These are phyloP conservation scores for Cercospora brassicicola DNA, from an alignment of 2,329 filamentous ascomycete genomes.

Conservation along the genomic window DNA sequence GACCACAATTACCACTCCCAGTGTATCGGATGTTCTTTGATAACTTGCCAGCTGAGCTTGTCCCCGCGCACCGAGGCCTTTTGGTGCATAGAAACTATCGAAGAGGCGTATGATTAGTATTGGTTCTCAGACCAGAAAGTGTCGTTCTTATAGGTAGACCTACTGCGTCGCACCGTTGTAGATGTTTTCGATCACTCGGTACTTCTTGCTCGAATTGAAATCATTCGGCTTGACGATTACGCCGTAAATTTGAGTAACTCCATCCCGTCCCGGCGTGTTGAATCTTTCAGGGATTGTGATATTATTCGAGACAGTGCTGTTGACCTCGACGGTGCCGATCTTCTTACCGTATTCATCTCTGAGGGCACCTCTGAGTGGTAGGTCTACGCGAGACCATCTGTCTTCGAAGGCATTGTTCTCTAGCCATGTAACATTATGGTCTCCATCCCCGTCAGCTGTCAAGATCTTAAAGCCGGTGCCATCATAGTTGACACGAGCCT, in stretches of 20 bases:
- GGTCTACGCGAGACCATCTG: slow-evolving; percentile 4
- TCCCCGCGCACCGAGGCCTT: neutral
- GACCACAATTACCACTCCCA: slow-evolving; percentile 8
- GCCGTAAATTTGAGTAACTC: slow-evolving; percentile 10
- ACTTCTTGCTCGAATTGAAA: slow-evolving; percentile 10
- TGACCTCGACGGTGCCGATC: neutral
- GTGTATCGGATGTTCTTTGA: slow-evolving; percentile 6
- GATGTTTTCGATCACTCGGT: slow-evolving; percentile 11
- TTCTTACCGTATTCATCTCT: neutral
- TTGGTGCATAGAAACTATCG: neutral
- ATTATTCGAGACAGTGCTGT: neutral
- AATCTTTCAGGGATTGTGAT: slow-evolving; percentile 10
- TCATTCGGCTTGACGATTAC: slow-evolving; percentile 4
- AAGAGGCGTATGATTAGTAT: neutral
- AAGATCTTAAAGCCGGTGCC: slow-evolving; percentile 7
- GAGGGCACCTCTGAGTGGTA: neutral
- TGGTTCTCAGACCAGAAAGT: neutral
- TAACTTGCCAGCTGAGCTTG: too few species aligned
- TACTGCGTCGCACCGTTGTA: slow-evolving; percentile 4
- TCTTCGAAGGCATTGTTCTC: slow-evolving; percentile 6
- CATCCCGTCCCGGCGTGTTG: slow-evolving; percentile 7
- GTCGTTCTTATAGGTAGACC: neutral
- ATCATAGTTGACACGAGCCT: slow-evolving; percentile 10
- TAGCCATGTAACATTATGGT: neutral
- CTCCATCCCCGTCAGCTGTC: slow-evolving; percentile 4